phyloP scores from a whole-genome alignment of 495 filamentous ascomycete species.

The Lentithecium fluviatile region DNA sequence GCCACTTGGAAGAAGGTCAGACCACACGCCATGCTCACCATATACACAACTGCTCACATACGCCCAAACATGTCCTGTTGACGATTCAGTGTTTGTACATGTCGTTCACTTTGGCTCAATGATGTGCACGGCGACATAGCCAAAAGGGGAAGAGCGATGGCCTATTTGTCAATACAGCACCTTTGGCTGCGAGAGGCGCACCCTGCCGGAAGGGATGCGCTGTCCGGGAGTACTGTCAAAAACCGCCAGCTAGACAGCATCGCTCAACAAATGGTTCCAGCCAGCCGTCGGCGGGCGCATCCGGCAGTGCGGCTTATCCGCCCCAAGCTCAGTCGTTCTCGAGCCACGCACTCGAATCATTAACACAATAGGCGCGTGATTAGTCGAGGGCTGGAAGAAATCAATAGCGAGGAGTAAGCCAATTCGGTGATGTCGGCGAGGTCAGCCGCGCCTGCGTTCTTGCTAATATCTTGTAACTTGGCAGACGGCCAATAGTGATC shows the following conservation, averaged over 20 bases:
- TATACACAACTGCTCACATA: not conserved
- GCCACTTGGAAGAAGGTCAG: not conserved
- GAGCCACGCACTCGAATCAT: not conserved
- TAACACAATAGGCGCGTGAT: not conserved
- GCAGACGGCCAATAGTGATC: not conserved
- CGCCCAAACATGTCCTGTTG: not conserved
- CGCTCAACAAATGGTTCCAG: constrained; percentile 7
- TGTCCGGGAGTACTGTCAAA: not conserved
- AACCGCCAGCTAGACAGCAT: not conserved
- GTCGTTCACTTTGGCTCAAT: constrained; percentile 14
- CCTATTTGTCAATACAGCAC: not conserved
- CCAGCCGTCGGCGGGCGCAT: constrained; percentile 19
- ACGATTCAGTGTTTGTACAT: not conserved
- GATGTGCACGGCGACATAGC: constrained; percentile 20
- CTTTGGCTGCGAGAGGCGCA: not conserved
- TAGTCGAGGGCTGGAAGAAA: not conserved
- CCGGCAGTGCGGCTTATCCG: not conserved
- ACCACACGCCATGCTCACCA: not conserved
- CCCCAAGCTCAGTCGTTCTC: not conserved
- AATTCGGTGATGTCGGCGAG: constrained; percentile 30
- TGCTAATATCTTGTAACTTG: constrained; percentile 1
- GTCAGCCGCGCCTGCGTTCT: constrained; percentile 5
- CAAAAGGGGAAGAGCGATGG: not conserved
- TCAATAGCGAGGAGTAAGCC: constrained; percentile 6
- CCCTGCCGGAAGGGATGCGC: not conserved